A percentile compares a stretch with the other conserved stretches of the same genome.
These are phyloP conservation scores for Cryptosporidium bovis DNA, from an alignment of 169 alveolate genomes.

Conservation along the genomic window DNA sequence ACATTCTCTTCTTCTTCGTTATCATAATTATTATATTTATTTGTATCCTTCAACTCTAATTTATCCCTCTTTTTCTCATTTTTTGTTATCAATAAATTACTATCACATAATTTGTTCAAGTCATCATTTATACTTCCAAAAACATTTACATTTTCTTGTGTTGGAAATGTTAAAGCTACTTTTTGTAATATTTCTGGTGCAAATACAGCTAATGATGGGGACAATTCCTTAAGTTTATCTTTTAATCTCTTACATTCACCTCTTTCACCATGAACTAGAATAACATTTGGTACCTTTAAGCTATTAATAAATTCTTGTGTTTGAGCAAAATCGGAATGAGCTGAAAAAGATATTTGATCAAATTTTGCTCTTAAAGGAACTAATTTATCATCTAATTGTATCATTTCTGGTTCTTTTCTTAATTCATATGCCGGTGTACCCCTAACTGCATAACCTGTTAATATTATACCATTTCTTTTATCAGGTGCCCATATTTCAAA, in stretches of 20 bases:
- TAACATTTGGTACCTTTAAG: constrained; percentile 93
- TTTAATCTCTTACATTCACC: constrained; percentile 87
- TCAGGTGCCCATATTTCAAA: constrained; percentile 96
- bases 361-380: constrained; percentile 81
- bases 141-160: constrained; percentile 35
- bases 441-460: constrained; percentile 97
- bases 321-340: constrained; percentile 94
- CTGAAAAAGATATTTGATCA: constrained; percentile 94
- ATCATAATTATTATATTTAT: background rate
- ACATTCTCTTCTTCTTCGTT: constrained; percentile 3
- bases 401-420: constrained; percentile 90
- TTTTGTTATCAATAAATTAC: background rate
- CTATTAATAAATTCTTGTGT: constrained; percentile 93
- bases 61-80: background rate
- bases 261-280: constrained; percentile 96
- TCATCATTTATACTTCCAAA: constrained; percentile 51
- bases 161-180: constrained; percentile 73
- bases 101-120: constrained; percentile 5
- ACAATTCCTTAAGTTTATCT: constrained; percentile 81
- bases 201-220: constrained; percentile 80
- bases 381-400: constrained; percentile 85
- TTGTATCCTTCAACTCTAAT: background rate
- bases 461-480: constrained; percentile 92
- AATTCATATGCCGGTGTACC: constrained; percentile 97
- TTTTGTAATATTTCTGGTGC: constrained; percentile 83